Evolutionary conservation across 179 eudicot species (phyloP), one percentile per base, ranked within the genome.

Genomic region (Sideroxylon spinosum): DNA sequence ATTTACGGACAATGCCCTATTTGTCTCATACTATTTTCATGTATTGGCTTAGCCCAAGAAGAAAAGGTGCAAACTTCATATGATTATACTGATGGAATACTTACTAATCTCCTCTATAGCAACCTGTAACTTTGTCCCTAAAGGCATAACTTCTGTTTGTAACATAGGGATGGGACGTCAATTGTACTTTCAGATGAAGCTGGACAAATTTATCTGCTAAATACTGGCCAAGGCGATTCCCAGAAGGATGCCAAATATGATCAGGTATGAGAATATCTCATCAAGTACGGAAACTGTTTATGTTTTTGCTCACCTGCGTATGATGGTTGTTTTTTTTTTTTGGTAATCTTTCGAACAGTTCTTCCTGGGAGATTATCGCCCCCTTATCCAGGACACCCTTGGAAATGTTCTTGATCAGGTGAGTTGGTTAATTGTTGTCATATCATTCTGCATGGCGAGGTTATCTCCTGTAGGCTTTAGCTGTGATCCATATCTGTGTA

Each of bases 401-500:
- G 99, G 98, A 71, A 94, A 91, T 90, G 91, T 90, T 82, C 81
- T 94, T 76, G 99, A 96, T 84, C 98, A 96, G 99, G 99, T 94
- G 69, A 77, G 85, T 72, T 68, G 29, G 46, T 26, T 59, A 70
- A 69, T 55, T 7, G 26, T 61, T 59, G 29, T 78, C 37, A 9
- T 3, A 48, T 25, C 16, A 4, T 29, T 77, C 6, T 68, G 23
- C 61, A 19, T 20, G 32, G 19, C 55, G 17, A 0, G 13, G 29
- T 56, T 29, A 13, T 77, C 75, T 73, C 25, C 23, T 53, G 64
- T 56, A 37, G 44, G 4, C 44, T 37, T 37, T 37, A 26, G 32
- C 14, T 9, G 22, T 68, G 53, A 9, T 73, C n/a, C 17, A 11
- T 69, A 50, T 69, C 4, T 71, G 29, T 29, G 74, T 23, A 71